phyloP scores from a whole-genome alignment of 305 asterid genomes.

The Coffea humblotiana region DNA sequence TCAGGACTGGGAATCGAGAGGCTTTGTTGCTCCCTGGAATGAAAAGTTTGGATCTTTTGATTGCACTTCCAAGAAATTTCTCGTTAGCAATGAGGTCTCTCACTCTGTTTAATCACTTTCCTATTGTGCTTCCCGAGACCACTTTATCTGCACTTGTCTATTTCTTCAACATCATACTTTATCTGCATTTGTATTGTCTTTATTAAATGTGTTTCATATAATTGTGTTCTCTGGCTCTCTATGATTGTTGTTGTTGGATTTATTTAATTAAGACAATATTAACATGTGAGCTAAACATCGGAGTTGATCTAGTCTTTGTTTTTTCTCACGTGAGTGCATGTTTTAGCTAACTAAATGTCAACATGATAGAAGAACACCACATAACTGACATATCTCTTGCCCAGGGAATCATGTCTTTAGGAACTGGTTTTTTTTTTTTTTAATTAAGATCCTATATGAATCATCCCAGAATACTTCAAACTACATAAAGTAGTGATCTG shows the following conservation, averaged over 20 bases:
- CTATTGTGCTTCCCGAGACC: not conserved
- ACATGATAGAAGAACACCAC: not conserved
- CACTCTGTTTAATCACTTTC: not conserved
- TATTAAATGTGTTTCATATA: no score
- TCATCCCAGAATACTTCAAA: not conserved
- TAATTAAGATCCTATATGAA: not conserved
- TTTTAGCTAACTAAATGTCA: not conserved
- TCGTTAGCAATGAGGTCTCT: constrained; percentile 52
- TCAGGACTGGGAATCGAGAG: constrained; percentile 77
- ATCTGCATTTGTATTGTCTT: not conserved
- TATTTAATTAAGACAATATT: not conserved
- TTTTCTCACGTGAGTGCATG: not conserved
- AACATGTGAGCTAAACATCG: not conserved
- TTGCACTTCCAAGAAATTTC: constrained; percentile 54
- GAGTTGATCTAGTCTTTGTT: not conserved
- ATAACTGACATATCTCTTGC: not conserved
- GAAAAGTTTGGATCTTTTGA: constrained; percentile 79
- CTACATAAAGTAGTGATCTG: not conserved
- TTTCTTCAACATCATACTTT: not conserved
- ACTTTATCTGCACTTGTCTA: not conserved
- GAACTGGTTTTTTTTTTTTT: not conserved
- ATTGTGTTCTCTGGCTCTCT: no score
- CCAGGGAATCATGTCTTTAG: not conserved
- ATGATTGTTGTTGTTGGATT: not conserved
- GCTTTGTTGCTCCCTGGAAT: constrained; percentile 78